Percentiles rank a stretch among this genome's conserved stretches.
These are phyloP conservation scores for Coemansia javaensis DNA, from an alignment of 192 early-diverging fungal species.

Conservation along the genomic window DNA sequence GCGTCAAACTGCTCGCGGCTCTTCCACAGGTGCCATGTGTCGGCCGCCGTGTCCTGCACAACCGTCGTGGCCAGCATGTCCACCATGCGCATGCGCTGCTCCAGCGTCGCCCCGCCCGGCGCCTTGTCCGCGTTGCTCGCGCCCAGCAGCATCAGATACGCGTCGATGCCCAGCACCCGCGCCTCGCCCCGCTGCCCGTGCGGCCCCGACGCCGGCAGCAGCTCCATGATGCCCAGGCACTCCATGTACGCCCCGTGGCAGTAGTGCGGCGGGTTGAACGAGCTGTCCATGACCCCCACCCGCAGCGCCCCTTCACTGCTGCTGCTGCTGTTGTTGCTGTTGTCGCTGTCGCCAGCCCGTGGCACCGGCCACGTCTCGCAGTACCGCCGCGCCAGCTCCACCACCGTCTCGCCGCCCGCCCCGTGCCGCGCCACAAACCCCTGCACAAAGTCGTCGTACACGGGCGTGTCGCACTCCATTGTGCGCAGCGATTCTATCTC, in stretches of 20 bases:
- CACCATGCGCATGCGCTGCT: conserved; percentile 70
- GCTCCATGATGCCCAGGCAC: conserved; percentile 26
- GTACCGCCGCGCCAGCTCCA: conserved; percentile 23
- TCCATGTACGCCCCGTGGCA: conserved; percentile 47
- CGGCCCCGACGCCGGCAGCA: conserved; percentile 3
- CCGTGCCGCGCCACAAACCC: conserved; percentile 11
- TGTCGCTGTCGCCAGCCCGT: background rate
- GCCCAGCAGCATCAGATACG: conserved; percentile 58
- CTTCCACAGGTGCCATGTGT: conserved; percentile 47
- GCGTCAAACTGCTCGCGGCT: conserved; percentile 19
- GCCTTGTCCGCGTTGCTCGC: conserved; percentile 69
- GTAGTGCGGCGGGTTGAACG: conserved; percentile 69
- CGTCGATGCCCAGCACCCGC: conserved; percentile 51
- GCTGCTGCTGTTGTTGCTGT: no score
- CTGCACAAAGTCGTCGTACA: conserved; percentile 34
- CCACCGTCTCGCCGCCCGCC: conserved; percentile 1
- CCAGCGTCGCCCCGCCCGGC: conserved; percentile 48
- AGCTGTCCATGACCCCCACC: conserved; percentile 65
- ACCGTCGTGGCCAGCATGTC: conserved; percentile 52
- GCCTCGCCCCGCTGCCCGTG: conserved; percentile 7
- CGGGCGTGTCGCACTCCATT: conserved; percentile 32
- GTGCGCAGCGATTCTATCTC: conserved; percentile 17
- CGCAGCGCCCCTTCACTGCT: conserved; percentile 15
- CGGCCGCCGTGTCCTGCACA: conserved; percentile 23
- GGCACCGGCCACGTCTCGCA: conserved; percentile 28